Base-by-base conservation (phyloP, 257 asterid genomes). In the Thymus mandschuricus region DNA sequence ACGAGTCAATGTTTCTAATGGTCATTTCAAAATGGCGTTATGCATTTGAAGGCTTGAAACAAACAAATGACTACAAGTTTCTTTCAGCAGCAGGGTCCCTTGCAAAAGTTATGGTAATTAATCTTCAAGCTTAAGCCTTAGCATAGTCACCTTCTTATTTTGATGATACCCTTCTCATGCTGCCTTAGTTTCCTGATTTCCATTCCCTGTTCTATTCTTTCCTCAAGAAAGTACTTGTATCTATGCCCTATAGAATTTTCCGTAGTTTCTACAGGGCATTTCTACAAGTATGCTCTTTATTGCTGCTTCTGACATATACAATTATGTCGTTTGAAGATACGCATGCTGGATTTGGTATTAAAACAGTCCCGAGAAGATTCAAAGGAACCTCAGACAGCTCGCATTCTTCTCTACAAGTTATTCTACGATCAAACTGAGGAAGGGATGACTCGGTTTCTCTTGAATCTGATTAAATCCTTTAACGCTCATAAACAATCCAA, bases 401-500 rank as follows among this genome's bases (percentile, higher is more conserved):
- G 99, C 10, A 68, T 89, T 81, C 97, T 92, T 76, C 95, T 95
- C 52, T 95, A 91, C 91, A 95, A 95, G 88, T 82, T 95, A 81
- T 91, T 95, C 82, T 95, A 95, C 64, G 96, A 95, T 86, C 99
- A 95, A 83, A 95, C 99, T 38, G 99, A 95, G 76, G 98, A 88
- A 78, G 98, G 98, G 79, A 82, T 95, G 97, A 92, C 96, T 43
- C 88, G 71, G 67, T 91, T 89, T 82, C 88, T 91, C 72, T 76
- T 95, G 86, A 88, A 76, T 88, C 89, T 88, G 86, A 87, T 95
- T 66, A 95, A 81, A 80, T 89, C 98, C 64, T 95, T 95, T 83
- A 88, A 95, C 79, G 71, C 84, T 56, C 93, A 85, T 72, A 95
- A 89, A 73, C 99, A 95, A 82, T 75, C 96, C 11, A 95, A 83